Base-by-base conservation (phyloP, 345 rosid species). In the Linum lewisii region DNA sequence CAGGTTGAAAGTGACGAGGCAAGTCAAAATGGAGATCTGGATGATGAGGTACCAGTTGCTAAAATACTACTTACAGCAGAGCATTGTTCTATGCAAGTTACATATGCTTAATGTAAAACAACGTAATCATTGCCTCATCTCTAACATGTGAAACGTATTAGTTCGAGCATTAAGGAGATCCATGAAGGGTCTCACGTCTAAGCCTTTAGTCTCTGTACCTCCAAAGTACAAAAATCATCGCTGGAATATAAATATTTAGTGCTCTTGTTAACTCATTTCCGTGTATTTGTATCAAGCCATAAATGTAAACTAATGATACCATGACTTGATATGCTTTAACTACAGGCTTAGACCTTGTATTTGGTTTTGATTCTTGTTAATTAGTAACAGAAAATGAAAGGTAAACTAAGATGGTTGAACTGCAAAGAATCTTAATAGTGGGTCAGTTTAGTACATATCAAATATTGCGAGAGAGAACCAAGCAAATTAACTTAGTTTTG, bases 1-100 rank as follows among this genome's bases (percentile, higher is more conserved):
- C 92, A 82, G 65, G 73, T 82, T 38, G 96, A 87, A 76, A 95
- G 83, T 60, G 84, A 84, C 64, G 88, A 81, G 66, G 16, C 47
- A 42, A 42, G 47, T 16, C 47, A 42, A 42, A 42, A 42, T 42
- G 47, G 47, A 11, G 47, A 42, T 42, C 47, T 42, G 18, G 47
- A 42, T 42, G 16, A 42, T 42, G 47, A 42, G 47, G 47, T 42
- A 42, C 47, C 0, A 11, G 18, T 42, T 29, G 34, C 51, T 60
- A 45, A 34, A 36, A 23, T 16, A 18, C 34, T 29, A 29, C 34
- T 29, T 29, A 29, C 7, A 29, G 34, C 34, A 1, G 1, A 29
- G 34, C 7, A 29, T 29, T 8, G 34, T 1, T 29, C 34, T 29
- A 29, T n/a, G n/a, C 5, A 29, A 29, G 1, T 29, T 29, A 1